Percentiles rank a stretch among this genome's conserved stretches.
These are phyloP conservation scores for Acanthochlamys bracteata DNA, from an alignment of 106 monocot species.

Conservation along the genomic window DNA sequence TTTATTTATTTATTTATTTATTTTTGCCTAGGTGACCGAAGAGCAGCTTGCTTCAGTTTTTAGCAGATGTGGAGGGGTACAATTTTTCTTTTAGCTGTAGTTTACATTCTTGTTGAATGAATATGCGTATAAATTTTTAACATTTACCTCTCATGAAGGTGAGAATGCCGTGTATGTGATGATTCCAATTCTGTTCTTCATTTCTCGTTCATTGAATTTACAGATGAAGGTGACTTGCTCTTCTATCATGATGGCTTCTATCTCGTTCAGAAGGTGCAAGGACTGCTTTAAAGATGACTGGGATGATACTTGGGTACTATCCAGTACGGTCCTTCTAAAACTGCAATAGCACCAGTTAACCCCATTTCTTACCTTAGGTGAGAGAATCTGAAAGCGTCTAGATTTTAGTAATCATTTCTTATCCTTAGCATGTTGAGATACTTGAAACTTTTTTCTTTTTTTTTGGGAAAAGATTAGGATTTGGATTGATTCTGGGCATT, in stretches of 20 bases:
- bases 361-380: conserved; percentile 36
- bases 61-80: conserved; percentile 32
- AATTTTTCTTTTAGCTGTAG: neutral
- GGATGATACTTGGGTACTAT: conserved; percentile 42
- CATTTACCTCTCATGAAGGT: conserved; percentile 14
- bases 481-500: too few species aligned
- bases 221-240: conserved; percentile 30
- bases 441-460: too few species aligned
- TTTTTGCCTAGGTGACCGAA: conserved; percentile 36
- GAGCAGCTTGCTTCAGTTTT: conserved; percentile 44
- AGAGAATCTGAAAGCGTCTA: neutral
- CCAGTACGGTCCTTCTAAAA: conserved; percentile 46
- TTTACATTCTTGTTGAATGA: neutral
- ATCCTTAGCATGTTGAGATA: too few species aligned
- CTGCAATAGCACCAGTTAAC: conserved; percentile 42
- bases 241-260: neutral
- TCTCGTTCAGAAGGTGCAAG: conserved; percentile 34
- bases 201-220: conserved; percentile 44
- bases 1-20: neutral
- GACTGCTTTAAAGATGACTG: conserved; percentile 26
- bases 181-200: conserved; percentile 46
- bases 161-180: conserved; percentile 45
- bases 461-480: too few species aligned
- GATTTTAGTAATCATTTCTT: neutral
- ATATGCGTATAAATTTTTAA: conserved; percentile 1